Percentiles rank a stretch among this genome's conserved stretches.
These are phyloP conservation scores for Melastoma candidum DNA, from an alignment of 441 rosid genomes.

Conservation along the genomic window DNA sequence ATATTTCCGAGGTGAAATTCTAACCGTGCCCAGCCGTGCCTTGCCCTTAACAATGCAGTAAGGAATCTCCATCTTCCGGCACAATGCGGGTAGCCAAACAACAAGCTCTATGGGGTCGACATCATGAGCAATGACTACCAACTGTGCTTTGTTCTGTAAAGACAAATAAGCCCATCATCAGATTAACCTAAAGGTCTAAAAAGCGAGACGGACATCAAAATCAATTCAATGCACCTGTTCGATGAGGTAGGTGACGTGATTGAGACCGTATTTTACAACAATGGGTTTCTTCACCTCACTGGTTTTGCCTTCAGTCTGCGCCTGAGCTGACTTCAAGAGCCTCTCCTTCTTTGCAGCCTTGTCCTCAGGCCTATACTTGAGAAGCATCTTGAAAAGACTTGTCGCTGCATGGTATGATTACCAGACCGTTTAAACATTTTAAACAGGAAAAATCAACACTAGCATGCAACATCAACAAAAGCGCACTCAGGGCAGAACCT, in stretches of 20 bases:
- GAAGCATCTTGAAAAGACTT: slow-evolving; percentile 17
- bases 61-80: background rate
- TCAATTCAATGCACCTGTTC: slow-evolving; percentile 17
- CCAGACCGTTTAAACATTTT: background rate
- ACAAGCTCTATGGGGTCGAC: slow-evolving; percentile 15
- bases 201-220: background rate
- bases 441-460: too few species aligned
- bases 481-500: too few species aligned
- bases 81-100: slow-evolving; percentile 1
- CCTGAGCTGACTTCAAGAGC: slow-evolving; percentile 15
- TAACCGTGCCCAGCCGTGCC: slow-evolving; percentile 17
- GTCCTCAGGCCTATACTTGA: slow-evolving; percentile 23
- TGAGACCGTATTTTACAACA: slow-evolving; percentile 25
- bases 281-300: slow-evolving; percentile 20
- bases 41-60: slow-evolving; percentile 16
- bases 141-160: slow-evolving; percentile 13
- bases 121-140: slow-evolving; percentile 15
- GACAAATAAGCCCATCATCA: background rate
- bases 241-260: slow-evolving; percentile 22
- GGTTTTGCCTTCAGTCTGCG: slow-evolving; percentile 20
- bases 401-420: slow-evolving; percentile 21
- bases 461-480: too few species aligned
- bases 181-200: background rate
- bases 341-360: slow-evolving; percentile 11
- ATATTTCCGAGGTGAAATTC: background rate